Evolutionary conservation across 805 yeast species (phyloP).

Genomic region (Kurtzmaniella cleridarum): DNA sequence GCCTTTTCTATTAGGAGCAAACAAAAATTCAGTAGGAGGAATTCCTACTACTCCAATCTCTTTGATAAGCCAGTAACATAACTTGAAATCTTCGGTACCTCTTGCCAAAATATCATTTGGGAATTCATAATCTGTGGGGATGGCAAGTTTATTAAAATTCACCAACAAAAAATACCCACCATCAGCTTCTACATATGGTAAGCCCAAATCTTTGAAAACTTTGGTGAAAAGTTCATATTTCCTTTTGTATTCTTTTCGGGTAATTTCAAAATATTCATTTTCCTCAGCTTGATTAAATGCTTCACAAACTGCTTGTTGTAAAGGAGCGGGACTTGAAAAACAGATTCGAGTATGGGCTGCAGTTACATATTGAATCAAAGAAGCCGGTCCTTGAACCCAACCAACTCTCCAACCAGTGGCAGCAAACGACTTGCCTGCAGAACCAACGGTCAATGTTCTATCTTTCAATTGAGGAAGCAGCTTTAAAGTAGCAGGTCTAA

Average conservation of each 20-base stretch:
- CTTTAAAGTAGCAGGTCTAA: slow-evolving; percentile 76
- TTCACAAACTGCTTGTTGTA: slow-evolving; percentile 86
- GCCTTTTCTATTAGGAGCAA: slow-evolving; percentile 54
- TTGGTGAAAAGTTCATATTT: slow-evolving; percentile 71
- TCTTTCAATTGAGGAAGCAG: slow-evolving; percentile 64
- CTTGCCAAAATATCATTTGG: slow-evolving; percentile 65
- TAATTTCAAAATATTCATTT: slow-evolving; percentile 62
- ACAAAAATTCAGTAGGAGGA: slow-evolving; percentile 94
- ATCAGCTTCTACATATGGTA: slow-evolving; percentile 87
- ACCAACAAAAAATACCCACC: slow-evolving; percentile 94
- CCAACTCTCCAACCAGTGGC: slow-evolving; percentile 99
- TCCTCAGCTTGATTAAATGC: slow-evolving; percentile 61
- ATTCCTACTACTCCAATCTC: slow-evolving; percentile 94
- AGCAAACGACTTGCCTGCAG: slow-evolving; percentile 98
- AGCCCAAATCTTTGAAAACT: slow-evolving; percentile 78
- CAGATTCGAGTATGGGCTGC: slow-evolving; percentile 94
- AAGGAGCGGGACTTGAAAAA: slow-evolving; percentile 84
- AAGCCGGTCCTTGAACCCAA: slow-evolving; percentile 87
- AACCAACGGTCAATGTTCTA: slow-evolving; percentile 85
- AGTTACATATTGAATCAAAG: slow-evolving; percentile 71
- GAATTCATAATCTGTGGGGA: slow-evolving; percentile 67
- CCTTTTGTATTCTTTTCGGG: slow-evolving; percentile 59
- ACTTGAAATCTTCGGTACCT: slow-evolving; percentile 75
- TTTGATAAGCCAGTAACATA: slow-evolving; percentile 88
- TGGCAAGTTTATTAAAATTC: slow-evolving; percentile 73